Evolutionary conservation across 2,329 filamentous ascomycete species (phyloP).

Genomic region (Fusarium duplospermum): DNA sequence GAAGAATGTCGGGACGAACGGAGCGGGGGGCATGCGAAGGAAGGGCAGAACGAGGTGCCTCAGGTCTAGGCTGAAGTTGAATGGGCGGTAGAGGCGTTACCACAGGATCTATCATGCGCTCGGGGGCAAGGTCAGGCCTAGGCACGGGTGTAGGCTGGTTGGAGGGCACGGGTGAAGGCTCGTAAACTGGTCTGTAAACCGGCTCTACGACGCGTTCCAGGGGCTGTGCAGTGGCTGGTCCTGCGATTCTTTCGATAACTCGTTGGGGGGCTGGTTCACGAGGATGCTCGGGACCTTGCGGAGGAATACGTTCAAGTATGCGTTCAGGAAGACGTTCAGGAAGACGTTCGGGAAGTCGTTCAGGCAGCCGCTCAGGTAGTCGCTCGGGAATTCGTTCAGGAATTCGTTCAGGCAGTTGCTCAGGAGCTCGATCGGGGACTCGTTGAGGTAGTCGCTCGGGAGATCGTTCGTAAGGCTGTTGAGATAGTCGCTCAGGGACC

Average conservation of each 20-base stretch:
- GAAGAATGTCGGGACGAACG: conserved; percentile 29
- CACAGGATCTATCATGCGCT: conserved; percentile 33
- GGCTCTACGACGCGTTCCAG: conserved; percentile 12
- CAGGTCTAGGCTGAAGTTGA: conserved; percentile 20
- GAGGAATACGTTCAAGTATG: not conserved
- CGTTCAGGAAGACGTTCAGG: not conserved
- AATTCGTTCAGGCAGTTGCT: not conserved
- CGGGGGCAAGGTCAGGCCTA: conserved; percentile 29
- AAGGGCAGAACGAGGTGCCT: conserved; percentile 23
- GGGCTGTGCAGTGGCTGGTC: not conserved
- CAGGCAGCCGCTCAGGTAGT: not conserved
- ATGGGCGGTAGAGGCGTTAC: conserved; percentile 12
- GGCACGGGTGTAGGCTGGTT: conserved; percentile 15
- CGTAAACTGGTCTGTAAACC: conserved; percentile 3
- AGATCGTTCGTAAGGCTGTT: conserved; percentile 9
- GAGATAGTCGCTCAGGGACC: not conserved
- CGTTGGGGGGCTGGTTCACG: conserved; percentile 3
- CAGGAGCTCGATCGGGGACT: conserved; percentile 1
- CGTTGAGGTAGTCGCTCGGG: conserved; percentile 1
- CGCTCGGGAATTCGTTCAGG: not conserved
- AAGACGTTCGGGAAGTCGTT: not conserved
- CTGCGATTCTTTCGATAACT: not conserved
- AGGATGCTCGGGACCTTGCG: not conserved
- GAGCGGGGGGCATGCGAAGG: conserved; percentile 25
- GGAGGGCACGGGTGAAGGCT: not conserved